Evolutionary conservation across 129 eudicot genomes (phyloP), one percentile per base, ranked within the genome.

Genomic region (Cynara cardunculus): DNA sequence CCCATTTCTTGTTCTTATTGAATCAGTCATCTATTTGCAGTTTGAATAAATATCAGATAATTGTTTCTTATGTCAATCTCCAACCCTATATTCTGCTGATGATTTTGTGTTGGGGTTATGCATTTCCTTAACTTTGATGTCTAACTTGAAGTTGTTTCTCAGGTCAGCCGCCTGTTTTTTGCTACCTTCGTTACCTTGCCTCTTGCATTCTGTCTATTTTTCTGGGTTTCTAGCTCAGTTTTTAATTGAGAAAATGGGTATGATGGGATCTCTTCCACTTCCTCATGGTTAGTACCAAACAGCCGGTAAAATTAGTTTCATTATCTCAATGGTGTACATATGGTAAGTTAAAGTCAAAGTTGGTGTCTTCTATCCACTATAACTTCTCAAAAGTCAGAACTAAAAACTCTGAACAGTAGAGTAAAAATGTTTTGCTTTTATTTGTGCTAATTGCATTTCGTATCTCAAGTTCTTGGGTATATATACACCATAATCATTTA

Each of bases 231-330:
- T 96, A 53, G 86, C 75, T 13, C 93, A 79, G 65, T 96, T 96
- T 85, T 21, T 93, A 84, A 91, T 91, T 37, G 99, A 96, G 87
- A 96, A 93, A 86, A 96, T 93, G 98, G 99, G 99, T 77, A 93
- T 93, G 98, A 91, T 91, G 86, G 99, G 99, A 35, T 92, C 98
- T 35, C 88, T 85, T 87, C 95, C 98, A 73, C 97, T 89, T 80
- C 98, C 98, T 71, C 94, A 84, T 81, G 99, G 99, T 96, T 83
- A 86, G 99, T 83, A 78, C 69, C 74, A 73, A 67, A 37, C 21
- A 28, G 46, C 77, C 11, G 4, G 24, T 69, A 64, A 3, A 59
- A 22, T 53, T 31, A 76, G 62, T 77, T 32, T 30, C 69, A 37
- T 71, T 62, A 24, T 37, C 39, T 21, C 31, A 71, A 74, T 41